Base-by-base conservation (phyloP, 2,329 filamentous ascomycete genomes). In the Colletotrichum orbiculare region DNA sequence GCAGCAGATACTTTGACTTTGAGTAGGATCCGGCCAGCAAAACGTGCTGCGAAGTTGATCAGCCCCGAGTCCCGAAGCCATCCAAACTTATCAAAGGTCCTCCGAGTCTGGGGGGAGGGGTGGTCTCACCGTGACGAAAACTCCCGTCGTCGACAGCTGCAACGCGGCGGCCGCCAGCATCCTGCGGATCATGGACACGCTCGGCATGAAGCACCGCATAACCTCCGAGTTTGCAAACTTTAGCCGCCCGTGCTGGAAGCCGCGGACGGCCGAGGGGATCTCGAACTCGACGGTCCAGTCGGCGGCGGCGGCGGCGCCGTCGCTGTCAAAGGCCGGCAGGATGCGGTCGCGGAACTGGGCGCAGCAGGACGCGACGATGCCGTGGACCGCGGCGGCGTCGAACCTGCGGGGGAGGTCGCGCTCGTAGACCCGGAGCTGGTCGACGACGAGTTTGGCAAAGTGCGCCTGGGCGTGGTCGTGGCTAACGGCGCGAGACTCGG, bases 151-250 rank as follows among this genome's bases (percentile, higher is more conserved):
- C 15, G 15, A n/a, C n/a, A 6, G 43, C n/a, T n/a, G 41, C 34
- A 25, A 25, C 25, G 25, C 25, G 25, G 25, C 25, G 25, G 3
- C 25, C 7, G 35, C 42, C 6, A 55, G 42, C 53, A 55, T 55
- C 10, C 46, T 39, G 8, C 37, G 9, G 6, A 55, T 47, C 42
- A 55, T 47, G 2, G 41, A 10, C 6, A 58, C 54, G 45, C 54
- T 58, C 37, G 17, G 37, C 43, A 35, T 42, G 13, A 49, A 49
- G 37, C 54, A 58, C 15, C 15, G 45, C 54, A 34, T n/a, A 3
- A 58, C 8, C 13, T 58, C 45, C 8, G 45, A 25, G 46, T 49
- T 58, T 12, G 45, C 25, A 13, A 58, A 58, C 45, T 41, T 58
- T 8, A 49, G 54, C 8, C 54, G 17, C 35, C 54, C 54, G 12